A percentile compares a stretch with the other conserved stretches of the same genome.
Conservation (phyloP, 2,329 filamentous ascomycete genomes). For the Neopestalotiopsis sp. region DNA sequence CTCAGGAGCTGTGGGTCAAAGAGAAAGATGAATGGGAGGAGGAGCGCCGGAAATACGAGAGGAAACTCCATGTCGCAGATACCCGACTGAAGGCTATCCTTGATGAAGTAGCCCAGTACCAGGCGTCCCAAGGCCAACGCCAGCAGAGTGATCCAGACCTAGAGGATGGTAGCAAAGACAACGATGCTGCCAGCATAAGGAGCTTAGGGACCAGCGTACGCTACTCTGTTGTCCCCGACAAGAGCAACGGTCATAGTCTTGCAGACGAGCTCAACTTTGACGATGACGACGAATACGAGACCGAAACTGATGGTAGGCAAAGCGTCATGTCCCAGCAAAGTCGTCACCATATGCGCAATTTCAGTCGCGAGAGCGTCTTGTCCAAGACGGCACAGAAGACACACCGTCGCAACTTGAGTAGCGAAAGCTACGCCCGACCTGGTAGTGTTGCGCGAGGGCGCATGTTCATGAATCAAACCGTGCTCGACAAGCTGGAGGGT, state of each 20-base stretch:
- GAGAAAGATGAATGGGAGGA: constrained; percentile 87
- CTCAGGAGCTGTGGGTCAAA: constrained; percentile 80
- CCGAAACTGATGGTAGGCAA: constrained; percentile 73
- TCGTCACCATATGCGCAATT: constrained; percentile 52
- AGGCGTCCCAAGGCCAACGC: constrained; percentile 57
- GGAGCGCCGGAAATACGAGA: constrained; percentile 81
- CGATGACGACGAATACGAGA: constrained; percentile 76
- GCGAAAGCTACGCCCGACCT: constrained; percentile 61
- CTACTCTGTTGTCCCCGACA: constrained; percentile 71
- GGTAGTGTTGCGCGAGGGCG: constrained; percentile 61
- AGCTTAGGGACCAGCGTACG: constrained; percentile 76
- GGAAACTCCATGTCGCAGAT: constrained; percentile 89
- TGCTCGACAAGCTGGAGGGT: constrained; percentile 62
- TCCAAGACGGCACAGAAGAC: constrained; percentile 40
- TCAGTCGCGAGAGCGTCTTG: constrained; percentile 63
- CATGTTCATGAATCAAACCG: constrained; percentile 57
- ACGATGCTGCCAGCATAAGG: constrained; percentile 74
- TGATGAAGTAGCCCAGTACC: constrained; percentile 80
- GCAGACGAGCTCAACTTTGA: constrained; percentile 92
- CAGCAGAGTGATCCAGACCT: constrained; percentile 59
- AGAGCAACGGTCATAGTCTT: constrained; percentile 74
- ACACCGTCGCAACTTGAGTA: constrained; percentile 63
- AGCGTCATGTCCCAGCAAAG: constrained; percentile 60
- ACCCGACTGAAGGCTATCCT: constrained; percentile 82
- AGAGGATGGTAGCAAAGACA: constrained; percentile 68